Base-by-base conservation (phyloP, 108 stramenopile genomes). In the Skeletonema potamos region DNA sequence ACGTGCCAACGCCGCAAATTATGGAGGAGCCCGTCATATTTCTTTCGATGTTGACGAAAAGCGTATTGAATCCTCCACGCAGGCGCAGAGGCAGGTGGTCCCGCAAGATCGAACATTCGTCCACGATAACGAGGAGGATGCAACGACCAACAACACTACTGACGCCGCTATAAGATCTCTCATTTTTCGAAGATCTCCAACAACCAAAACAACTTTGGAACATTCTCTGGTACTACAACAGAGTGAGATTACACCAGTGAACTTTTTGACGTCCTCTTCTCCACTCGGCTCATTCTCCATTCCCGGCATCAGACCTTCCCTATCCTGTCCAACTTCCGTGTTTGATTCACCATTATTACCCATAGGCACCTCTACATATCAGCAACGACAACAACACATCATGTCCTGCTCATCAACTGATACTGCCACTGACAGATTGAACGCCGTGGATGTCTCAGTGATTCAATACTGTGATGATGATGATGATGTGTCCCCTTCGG, bases 261-360 rank as follows among this genome's bases (percentile, higher is more conserved):
- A 51, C 48, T 51, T 24, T 51, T 51, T 51, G 48, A 20, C 22
- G 48, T 51, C 48, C 22, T 51, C 48, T 51, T 22, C 48, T 51
- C 48, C 48, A 51, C 48, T 24, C 48, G 48, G 48, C 18, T 22
- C 48, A 8, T 24, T 59, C 58, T 59, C 32, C 17, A 59, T 59
- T 9, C 58, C 58, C 2, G 30, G 17, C 17, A 59, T 59, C 11
- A 17, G 58, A 24, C 30, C 58, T 18, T 33, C 32, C 27, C 28
- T 59, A 20, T 33, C 32, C 10, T 59, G 58, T 20, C 58, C 58
- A 30, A 59, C 58, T 17, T 17, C 32, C 30, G 24, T 59, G 32
- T 59, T 59, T 34, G 58, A 59, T 30, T 33, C 32, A 30, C 58
- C 58, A 30, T 20, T 59, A 13, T 59, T 59, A 30, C 58, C 58